These are phyloP conservation scores for Anaeromyces robustus DNA, from an alignment of 192 early-diverging fungal genomes.

Conservation along the genomic window DNA sequence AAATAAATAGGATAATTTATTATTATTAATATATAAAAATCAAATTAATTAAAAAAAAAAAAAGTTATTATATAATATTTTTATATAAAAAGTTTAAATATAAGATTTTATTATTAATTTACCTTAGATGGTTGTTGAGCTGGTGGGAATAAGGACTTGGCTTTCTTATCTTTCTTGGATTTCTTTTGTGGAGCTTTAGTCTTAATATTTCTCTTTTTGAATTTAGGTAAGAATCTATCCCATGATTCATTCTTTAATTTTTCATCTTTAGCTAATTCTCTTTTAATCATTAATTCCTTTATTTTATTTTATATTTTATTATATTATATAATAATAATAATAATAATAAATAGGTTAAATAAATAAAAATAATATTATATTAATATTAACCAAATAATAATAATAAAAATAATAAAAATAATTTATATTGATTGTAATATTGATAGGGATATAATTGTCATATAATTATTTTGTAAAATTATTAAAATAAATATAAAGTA, in stretches of 20 bases:
- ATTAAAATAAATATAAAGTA: no score
- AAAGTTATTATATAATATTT: neutral
- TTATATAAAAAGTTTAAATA: neutral
- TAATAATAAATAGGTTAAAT: no score
- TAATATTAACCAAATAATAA: no score
- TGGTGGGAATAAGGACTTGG: constrained; percentile 81
- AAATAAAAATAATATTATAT: no score
- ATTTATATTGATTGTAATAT: no score
- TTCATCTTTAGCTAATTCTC: constrained; percentile 86
- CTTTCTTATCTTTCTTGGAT: constrained; percentile 56
- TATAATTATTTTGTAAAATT: no score
- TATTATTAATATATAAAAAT: no score
- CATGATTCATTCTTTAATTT: constrained; percentile 85
- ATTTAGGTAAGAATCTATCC: constrained; percentile 94
- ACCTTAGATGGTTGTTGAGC: constrained; percentile 59
- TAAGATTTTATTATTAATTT: neutral
- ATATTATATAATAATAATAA: neutral
- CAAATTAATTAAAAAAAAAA: no score
- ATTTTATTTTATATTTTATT: neutral
- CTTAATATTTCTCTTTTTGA: constrained; percentile 80
- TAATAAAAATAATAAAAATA: no score
- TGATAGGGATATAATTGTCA: no score
- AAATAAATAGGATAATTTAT: no score
- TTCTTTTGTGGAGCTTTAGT: constrained; percentile 44
- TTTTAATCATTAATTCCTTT: constrained; percentile 94